Evolutionary conservation across 441 rosid genomes (phyloP), one percentile per base, ranked within the genome.

Genomic region (Bocquillonia castaneifolia): DNA sequence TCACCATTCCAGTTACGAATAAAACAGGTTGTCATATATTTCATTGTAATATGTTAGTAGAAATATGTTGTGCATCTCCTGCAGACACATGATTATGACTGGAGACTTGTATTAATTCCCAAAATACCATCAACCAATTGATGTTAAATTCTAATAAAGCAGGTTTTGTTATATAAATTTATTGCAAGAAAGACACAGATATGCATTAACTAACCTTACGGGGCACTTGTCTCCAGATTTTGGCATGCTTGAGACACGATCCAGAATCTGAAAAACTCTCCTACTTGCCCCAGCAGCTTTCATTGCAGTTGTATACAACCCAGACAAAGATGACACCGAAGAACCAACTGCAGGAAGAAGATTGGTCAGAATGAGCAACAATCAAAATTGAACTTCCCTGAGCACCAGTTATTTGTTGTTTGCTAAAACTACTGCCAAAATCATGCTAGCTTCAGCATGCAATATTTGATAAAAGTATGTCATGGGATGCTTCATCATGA

Each of bases 211-310:
- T 75, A 52, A 93, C 96, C 93, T 84, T 10, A 83, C 59, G 0
- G 97, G 99, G 71, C 92, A 84, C 70, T 82, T 81, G 51, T 91
- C 82, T 64, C 99, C 99, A 13, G 97, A 76, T 71, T 63, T 85
- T 28, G 91, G 76, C 96, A 93, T 85, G 81, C 80, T 77, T 58
- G 97, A 89, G 72, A 79, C 82, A 18, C 96, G 96, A 76, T 91
- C 96, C 71, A 93, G 79, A 69, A 91, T 88, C 82, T 93, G 99
- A 69, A 93, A 93, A 32, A 91, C 96, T 69, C 99, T 78, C 84
- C 96, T 82, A 63, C 99, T 91, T 31, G 99, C 93, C 0, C 99
- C 99, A 14, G 96, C 99, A 68, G 97, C 97, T 85, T 93, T 93
- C 97, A 91, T 93, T 63, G 96, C 86, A 55, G 84, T 79, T 32